Evolutionary conservation across 306 rosid genomes (phyloP).

Genomic region (Citrullus amarus): DNA sequence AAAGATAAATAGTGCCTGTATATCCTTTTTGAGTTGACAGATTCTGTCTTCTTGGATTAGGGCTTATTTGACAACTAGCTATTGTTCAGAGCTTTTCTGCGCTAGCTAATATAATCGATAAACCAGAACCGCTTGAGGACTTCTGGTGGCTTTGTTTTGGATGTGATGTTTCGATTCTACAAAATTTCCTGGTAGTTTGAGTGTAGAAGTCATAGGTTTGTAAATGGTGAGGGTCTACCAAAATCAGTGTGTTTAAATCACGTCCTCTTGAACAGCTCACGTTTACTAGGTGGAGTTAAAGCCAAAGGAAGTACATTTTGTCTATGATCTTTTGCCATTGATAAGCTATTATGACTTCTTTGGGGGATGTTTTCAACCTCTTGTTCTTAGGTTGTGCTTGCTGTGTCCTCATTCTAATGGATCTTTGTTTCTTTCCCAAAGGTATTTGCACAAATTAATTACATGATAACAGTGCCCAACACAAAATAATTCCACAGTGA

Average conservation of each 20-base stretch:
- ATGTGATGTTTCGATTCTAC: neutral
- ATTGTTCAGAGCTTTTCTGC: neutral
- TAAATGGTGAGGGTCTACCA: neutral
- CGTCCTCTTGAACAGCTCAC: neutral
- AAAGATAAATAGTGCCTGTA: neutral
- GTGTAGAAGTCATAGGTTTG: neutral
- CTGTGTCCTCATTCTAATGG: neutral
- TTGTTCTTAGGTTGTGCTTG: neutral
- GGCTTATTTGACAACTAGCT: neutral
- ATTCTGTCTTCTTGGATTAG: neutral
- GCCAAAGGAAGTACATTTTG: neutral
- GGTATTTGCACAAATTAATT: too few species aligned
- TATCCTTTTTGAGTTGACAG: neutral
- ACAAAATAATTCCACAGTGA: too few species aligned
- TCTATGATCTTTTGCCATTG: neutral
- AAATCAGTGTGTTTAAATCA: neutral
- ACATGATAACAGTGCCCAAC: too few species aligned
- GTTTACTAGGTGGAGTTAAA: neutral
- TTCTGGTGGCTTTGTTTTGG: neutral
- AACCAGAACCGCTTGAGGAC: neutral
- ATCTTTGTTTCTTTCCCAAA: neutral
- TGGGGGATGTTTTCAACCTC: neutral
- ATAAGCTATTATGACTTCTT: neutral
- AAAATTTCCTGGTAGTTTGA: neutral
- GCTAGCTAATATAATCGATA: neutral